These are phyloP conservation scores for Coprinellus micaceus DNA, from an alignment of 768 basidiomycete species.

Conservation along the genomic window DNA sequence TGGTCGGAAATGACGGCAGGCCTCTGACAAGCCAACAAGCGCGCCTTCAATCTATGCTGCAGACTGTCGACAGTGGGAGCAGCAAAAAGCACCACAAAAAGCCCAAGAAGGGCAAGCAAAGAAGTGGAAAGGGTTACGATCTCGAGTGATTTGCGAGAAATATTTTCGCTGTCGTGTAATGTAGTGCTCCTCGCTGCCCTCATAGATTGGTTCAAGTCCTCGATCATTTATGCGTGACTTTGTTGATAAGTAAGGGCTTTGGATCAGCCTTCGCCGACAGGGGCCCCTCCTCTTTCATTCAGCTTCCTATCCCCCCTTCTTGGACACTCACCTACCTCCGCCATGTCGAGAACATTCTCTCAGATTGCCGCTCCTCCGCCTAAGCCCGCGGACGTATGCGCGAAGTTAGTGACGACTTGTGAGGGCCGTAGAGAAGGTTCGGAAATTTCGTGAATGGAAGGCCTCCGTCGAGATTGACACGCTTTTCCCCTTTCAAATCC, in stretches of 20 bases:
- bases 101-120: conserved; percentile 75
- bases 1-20: conserved; percentile 77
- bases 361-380: too few relatives aligned
- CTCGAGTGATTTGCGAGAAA: conserved; percentile 9
- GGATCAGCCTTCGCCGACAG: too few relatives aligned
- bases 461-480: too few relatives aligned
- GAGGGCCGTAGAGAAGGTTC: conserved; percentile 66
- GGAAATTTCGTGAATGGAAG: not conserved
- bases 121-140: conserved; percentile 93
- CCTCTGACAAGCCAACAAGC: conserved; percentile 43
- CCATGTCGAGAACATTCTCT: too few relatives aligned
- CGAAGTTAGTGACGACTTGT: conserved; percentile 61
- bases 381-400: conserved; percentile 46
- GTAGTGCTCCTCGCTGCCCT: not conserved
- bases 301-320: too few relatives aligned
- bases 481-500: not conserved
- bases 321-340: too few relatives aligned
- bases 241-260: too few relatives aligned
- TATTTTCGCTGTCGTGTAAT: not conserved
- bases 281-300: too few relatives aligned
- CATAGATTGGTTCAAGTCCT: too few relatives aligned
- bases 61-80: conserved; percentile 30
- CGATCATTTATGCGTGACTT: too few relatives aligned
- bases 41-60: conserved; percentile 40
- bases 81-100: conserved; percentile 88